phyloP scores from a whole-genome alignment of 306 rosid species.

The Glycine latifolia region DNA sequence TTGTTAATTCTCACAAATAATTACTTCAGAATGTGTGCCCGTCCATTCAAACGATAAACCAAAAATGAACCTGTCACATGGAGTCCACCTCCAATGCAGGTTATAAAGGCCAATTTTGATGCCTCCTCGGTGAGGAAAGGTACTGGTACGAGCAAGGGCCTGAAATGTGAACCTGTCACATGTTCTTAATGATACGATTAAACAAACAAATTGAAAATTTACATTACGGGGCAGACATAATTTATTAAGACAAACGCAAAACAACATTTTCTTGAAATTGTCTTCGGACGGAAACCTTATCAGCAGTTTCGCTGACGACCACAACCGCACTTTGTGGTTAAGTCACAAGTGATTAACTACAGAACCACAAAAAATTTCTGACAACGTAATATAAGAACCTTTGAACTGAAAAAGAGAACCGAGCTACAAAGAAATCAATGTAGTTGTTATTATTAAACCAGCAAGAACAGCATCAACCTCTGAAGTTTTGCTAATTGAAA shows the following conservation, averaged over 20 bases:
- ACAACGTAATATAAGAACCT: conserved; percentile 41
- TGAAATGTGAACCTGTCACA: too few species aligned
- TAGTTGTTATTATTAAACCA: conserved; percentile 65
- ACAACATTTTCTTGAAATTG: conserved; percentile 39
- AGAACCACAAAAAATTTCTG: conserved; percentile 42
- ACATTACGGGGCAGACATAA: not conserved
- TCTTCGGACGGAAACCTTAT: conserved; percentile 33
- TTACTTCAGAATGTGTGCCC: too few species aligned
- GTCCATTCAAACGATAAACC: too few species aligned
- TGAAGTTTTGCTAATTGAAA: conserved; percentile 47
- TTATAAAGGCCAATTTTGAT: too few species aligned
- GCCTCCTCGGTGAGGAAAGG: too few species aligned
- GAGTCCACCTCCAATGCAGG: too few species aligned
- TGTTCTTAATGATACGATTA: not conserved
- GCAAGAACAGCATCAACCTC: conserved; percentile 49
- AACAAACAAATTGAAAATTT: not conserved
- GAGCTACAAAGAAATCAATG: conserved; percentile 53
- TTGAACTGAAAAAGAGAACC: conserved; percentile 17
- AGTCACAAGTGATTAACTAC: conserved; percentile 15
- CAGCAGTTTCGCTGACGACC: conserved; percentile 18
- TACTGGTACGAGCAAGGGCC: too few species aligned
- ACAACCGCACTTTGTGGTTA: not conserved
- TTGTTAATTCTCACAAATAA: too few species aligned
- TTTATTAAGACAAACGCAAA: conserved; percentile 38
- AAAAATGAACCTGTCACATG: too few species aligned